These are phyloP conservation scores for Isatis tinctoria DNA, from an alignment of 345 rosid species.

Conservation along the genomic window DNA sequence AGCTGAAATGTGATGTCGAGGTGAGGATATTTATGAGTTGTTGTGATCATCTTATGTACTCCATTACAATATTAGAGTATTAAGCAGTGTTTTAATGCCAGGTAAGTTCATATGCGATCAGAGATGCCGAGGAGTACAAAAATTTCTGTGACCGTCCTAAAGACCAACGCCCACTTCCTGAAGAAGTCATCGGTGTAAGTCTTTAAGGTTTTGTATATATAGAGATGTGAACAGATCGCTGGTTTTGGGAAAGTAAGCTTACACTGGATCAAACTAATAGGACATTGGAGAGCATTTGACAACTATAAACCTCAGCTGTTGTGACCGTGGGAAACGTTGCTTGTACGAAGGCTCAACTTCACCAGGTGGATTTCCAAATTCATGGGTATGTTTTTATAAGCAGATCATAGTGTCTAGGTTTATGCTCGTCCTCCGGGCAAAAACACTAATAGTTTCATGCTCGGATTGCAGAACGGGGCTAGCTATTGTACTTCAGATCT, in stretches of 20 bases:
- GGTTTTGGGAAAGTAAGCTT: background rate
- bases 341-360: constrained; percentile 78
- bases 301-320: constrained; percentile 59
- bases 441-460: background rate
- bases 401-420: background rate
- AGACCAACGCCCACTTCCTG: constrained; percentile 85
- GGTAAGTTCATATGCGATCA: constrained; percentile 72
- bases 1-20: constrained; percentile 89
- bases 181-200: constrained; percentile 66
- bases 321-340: constrained; percentile 78
- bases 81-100: constrained; percentile 13
- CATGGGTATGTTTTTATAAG: constrained; percentile 51
- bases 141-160: constrained; percentile 83
- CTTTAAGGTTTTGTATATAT: background rate
- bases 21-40: constrained; percentile 49
- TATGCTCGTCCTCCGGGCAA: background rate
- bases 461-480: constrained; percentile 54
- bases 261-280: constrained; percentile 19
- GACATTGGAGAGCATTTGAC: constrained; percentile 80
- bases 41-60: background rate
- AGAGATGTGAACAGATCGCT: background rate
- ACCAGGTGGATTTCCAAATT: constrained; percentile 73
- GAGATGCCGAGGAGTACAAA: constrained; percentile 85
- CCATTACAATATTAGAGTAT: background rate
- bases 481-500: constrained; percentile 76